These are phyloP conservation scores for Phialemoniopsis sp. DNA, from an alignment of 2,329 filamentous ascomycete genomes.

Conservation along the genomic window DNA sequence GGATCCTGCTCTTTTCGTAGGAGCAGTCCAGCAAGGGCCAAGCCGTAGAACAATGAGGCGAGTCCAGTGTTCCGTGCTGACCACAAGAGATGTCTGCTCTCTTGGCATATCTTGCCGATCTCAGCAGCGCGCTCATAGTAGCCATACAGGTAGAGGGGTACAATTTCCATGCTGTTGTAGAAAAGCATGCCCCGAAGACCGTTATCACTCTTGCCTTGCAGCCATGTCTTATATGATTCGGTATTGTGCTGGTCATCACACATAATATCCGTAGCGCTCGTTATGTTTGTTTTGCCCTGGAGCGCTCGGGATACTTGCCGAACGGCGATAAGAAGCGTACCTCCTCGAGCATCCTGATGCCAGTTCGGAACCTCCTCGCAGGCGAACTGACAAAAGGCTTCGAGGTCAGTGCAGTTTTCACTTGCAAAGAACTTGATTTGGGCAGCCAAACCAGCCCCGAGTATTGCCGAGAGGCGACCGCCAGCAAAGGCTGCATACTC, in stretches of 20 bases:
- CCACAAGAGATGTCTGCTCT: conserved; percentile 48
- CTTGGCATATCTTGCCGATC: conserved; percentile 45
- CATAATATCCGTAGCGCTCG: conserved; percentile 53
- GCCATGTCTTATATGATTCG: conserved; percentile 55
- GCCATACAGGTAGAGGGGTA: conserved; percentile 59
- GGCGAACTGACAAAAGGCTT: conserved; percentile 67
- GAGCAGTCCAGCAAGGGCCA: conserved; percentile 49
- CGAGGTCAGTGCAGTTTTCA: conserved; percentile 65
- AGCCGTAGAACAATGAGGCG: conserved; percentile 55
- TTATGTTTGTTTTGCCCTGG: conserved; percentile 65
- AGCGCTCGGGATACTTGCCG: conserved; percentile 65
- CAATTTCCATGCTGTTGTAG: conserved; percentile 64
- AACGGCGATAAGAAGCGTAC: conserved; percentile 62
- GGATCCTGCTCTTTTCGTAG: conserved; percentile 46
- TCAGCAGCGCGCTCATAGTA: conserved; percentile 57
- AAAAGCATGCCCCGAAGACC: conserved; percentile 61
- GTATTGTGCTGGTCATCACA: conserved; percentile 64
- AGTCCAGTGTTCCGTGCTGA: conserved; percentile 55
- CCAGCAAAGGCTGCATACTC: conserved; percentile 64
- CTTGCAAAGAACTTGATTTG: conserved; percentile 66
- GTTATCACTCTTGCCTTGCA: conserved; percentile 45
- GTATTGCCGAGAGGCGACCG: conserved; percentile 66
- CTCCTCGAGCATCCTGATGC: conserved; percentile 67
- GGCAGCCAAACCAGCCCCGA: conserved; percentile 66
- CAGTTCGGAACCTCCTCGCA: conserved; percentile 71